Evolutionary conservation across 805 yeast species (phyloP).

Genomic region (Cyberlindnera samutprakarnensis): DNA sequence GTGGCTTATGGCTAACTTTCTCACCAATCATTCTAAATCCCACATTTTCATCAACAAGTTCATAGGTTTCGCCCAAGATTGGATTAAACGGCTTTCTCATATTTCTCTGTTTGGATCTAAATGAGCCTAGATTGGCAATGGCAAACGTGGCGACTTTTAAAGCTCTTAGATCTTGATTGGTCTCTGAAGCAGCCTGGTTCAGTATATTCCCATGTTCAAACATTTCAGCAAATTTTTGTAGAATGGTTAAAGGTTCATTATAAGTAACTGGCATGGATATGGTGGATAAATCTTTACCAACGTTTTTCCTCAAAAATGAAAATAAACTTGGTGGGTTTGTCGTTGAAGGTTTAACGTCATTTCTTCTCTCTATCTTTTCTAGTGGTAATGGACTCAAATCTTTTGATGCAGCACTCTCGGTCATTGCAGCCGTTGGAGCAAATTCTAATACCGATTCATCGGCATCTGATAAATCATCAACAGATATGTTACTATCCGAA

Average conservation of each 20-base stretch:
- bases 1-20: slow-evolving; percentile 85
- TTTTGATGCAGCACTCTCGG: neutral
- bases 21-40: slow-evolving; percentile 74
- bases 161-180: slow-evolving; percentile 46
- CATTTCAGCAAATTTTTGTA: slow-evolving; percentile 74
- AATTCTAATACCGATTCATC: slow-evolving; percentile 10
- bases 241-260: slow-evolving; percentile 82
- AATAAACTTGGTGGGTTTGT: slow-evolving; percentile 78
- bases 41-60: slow-evolving; percentile 75
- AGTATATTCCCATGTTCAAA: slow-evolving; percentile 70
- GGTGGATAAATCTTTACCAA: slow-evolving; percentile 82
- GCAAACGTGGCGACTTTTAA: slow-evolving; percentile 78
- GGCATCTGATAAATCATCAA: slow-evolving; percentile 21
- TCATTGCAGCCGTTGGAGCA: neutral
- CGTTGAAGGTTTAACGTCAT: slow-evolving; percentile 48
- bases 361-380: slow-evolving; percentile 38
- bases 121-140: slow-evolving; percentile 59
- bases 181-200: slow-evolving; percentile 45
- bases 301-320: slow-evolving; percentile 76
- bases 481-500: slow-evolving; percentile 8
- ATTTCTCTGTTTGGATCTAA: slow-evolving; percentile 68
- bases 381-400: slow-evolving; percentile 66
- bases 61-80: slow-evolving; percentile 87
- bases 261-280: slow-evolving; percentile 91
- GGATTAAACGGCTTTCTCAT: slow-evolving; percentile 93